A percentile compares a stretch with the other conserved stretches of the same genome.
Evolutionary conservation across 2,329 filamentous ascomycete genomes (phyloP).

Genomic region (Aureobasidium sp.): DNA sequence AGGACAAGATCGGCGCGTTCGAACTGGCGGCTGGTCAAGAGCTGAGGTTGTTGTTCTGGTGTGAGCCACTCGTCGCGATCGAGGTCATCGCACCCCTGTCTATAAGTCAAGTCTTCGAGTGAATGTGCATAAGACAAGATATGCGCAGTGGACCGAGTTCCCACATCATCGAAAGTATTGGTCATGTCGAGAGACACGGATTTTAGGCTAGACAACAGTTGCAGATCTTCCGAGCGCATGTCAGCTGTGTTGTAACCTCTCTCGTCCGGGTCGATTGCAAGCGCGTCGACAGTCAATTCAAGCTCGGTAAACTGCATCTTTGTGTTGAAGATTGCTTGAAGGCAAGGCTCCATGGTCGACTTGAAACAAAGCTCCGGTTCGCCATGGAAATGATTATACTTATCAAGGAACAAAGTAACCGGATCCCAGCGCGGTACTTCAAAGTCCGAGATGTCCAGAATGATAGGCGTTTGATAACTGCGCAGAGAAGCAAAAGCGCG

Average conservation of each 20-base stretch:
- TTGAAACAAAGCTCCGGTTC: slow-evolving; percentile 6
- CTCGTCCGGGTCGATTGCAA: neutral
- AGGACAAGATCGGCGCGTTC: neutral
- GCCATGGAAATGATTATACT: neutral
- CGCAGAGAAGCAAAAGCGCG: neutral
- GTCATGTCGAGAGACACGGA: neutral
- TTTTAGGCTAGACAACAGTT: neutral
- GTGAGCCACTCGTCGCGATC: neutral
- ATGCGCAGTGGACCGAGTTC: neutral
- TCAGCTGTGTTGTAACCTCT: neutral
- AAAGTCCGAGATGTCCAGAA: neutral
- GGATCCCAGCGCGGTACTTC: neutral
- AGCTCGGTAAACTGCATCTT: neutral
- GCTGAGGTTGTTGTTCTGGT: neutral
- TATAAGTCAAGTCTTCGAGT: neutral
- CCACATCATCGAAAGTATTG: neutral
- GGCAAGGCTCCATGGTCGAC: slow-evolving; percentile 1
- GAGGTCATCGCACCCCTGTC: neutral
- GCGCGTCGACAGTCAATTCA: neutral
- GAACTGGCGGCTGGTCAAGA: neutral
- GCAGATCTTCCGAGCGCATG: neutral
- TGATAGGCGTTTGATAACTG: neutral
- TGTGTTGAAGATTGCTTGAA: neutral
- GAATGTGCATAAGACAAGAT: neutral
- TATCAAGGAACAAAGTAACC: neutral